Conservation (phyloP, 129 eudicot genomes). For the Pittosporum tobira region DNA sequence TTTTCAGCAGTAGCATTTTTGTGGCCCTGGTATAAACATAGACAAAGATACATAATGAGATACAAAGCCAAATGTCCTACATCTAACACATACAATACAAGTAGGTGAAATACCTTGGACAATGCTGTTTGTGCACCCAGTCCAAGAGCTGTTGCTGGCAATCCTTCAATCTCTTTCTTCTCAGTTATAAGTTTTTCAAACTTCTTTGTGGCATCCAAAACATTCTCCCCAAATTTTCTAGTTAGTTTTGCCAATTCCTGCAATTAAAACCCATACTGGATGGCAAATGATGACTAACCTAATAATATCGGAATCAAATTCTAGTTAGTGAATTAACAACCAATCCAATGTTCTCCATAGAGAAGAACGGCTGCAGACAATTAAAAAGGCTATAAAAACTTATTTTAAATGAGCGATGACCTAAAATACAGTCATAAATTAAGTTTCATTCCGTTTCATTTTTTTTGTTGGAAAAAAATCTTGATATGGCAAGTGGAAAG, state of each 20-base stretch:
- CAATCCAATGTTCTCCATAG: background rate
- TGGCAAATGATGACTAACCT: background rate
- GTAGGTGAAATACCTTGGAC: constrained; percentile 52
- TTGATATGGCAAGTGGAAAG: background rate
- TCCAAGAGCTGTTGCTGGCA: constrained; percentile 86
- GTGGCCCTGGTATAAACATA: constrained; percentile 53
- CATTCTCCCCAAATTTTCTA: constrained; percentile 78
- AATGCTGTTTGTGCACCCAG: constrained; percentile 91
- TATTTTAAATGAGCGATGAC: too few relatives aligned
- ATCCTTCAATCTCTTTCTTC: constrained; percentile 78
- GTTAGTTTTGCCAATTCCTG: constrained; percentile 87
- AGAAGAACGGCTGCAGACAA: background rate
- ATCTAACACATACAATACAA: background rate
- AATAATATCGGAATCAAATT: constrained; percentile 2
- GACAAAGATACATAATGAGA: constrained; percentile 3
- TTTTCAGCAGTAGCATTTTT: constrained; percentile 89
- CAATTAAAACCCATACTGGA: constrained; percentile 10
- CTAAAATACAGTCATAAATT: too few relatives aligned
- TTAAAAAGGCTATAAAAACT: background rate
- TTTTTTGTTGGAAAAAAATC: background rate
- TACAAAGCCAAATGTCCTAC: background rate
- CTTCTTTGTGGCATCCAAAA: constrained; percentile 87
- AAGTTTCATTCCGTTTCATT: background rate
- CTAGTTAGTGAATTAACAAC: background rate
- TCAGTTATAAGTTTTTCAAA: constrained; percentile 74